phyloP scores from a whole-genome alignment of 345 rosid genomes.

The Brassica napus region Da-Ae NC_063448.1:10625001-10625500 shows the following conservation, averaged over 20 bases:
- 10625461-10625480: constrained; percentile 77
- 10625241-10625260: constrained; percentile 60
- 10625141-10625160: constrained; percentile 48
- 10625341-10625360: constrained; percentile 67
- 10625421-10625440: constrained; percentile 87
- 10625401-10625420: constrained; percentile 77
- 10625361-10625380: constrained; percentile 75
- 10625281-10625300: constrained; percentile 62
- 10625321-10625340: constrained; percentile 74
- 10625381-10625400: constrained; percentile 60
- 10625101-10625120: neutral
- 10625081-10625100: neutral
- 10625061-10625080: no score
- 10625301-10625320: constrained; percentile 64
- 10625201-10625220: constrained; percentile 77
- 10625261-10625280: constrained; percentile 57
- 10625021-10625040: no score
- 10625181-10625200: constrained; percentile 77
- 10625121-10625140: neutral
- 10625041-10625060: no score
- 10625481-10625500: constrained; percentile 78
- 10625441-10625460: constrained; percentile 98
- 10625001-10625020: no score
- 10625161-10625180: constrained; percentile 67
- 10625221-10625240: constrained; percentile 63